Conservation (phyloP, 1,139 yeast genomes). For the Candida sp. region DNA sequence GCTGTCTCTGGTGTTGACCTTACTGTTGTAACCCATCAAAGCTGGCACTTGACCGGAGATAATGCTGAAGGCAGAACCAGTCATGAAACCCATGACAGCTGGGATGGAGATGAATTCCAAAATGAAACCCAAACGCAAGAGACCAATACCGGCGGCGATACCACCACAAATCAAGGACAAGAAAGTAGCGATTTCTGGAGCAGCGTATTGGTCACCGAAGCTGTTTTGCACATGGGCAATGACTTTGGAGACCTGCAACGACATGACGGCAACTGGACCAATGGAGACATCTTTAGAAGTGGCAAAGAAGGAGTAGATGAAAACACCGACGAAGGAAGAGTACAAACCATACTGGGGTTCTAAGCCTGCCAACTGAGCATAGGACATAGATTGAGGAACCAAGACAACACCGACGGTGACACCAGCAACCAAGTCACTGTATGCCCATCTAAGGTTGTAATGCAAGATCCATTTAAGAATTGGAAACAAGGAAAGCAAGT, state of each 20-base stretch:
- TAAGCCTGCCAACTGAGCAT: constrained; percentile 86
- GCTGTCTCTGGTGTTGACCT: constrained; percentile 74
- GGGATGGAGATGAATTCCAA: constrained; percentile 91
- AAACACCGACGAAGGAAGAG: constrained; percentile 91
- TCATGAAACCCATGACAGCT: constrained; percentile 95
- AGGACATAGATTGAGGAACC: constrained; percentile 97
- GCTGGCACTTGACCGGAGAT: constrained; percentile 86
- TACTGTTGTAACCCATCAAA: constrained; percentile 72
- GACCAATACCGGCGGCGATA: constrained; percentile 81
- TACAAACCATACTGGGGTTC: constrained; percentile 87
- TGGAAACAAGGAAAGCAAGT: constrained; percentile 74
- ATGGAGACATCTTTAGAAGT: constrained; percentile 95
- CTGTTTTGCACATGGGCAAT: constrained; percentile 60
- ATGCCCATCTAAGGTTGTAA: constrained; percentile 80
- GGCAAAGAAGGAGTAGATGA: constrained; percentile 88
- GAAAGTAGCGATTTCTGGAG: constrained; percentile 78
- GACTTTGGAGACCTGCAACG: constrained; percentile 82
- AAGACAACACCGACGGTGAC: constrained; percentile 91
- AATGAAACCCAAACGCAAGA: constrained; percentile 84
- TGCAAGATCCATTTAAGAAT: constrained; percentile 82
- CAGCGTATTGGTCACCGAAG: constrained; percentile 44
- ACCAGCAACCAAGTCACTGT: constrained; percentile 89
- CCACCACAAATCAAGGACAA: constrained; percentile 85
- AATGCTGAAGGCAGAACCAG: constrained; percentile 90
- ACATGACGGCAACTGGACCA: constrained; percentile 98